Conservation (phyloP, 2,329 filamentous ascomycete species). For the Macrophomina pseudophaseolina region DNA sequence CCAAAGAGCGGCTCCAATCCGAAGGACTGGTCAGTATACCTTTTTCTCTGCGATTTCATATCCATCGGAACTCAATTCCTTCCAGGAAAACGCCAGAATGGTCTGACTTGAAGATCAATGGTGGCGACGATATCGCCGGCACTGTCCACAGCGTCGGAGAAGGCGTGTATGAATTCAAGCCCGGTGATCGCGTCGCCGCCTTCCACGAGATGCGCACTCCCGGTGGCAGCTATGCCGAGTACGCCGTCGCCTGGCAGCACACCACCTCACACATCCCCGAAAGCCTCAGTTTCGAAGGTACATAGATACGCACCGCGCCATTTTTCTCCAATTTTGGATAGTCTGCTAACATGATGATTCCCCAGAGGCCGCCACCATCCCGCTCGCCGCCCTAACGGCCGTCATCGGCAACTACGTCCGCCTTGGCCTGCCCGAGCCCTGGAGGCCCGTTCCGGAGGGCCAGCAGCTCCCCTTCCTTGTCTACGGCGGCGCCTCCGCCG, state of each 20-base stretch:
- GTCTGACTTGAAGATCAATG: slow-evolving; percentile 44
- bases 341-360: neutral
- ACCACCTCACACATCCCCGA: slow-evolving; percentile 63
- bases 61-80: slow-evolving; percentile 23
- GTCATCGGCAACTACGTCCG: slow-evolving; percentile 52
- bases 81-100: slow-evolving; percentile 37
- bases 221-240: slow-evolving; percentile 65
- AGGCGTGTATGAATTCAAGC: slow-evolving; percentile 62
- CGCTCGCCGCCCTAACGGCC: slow-evolving; percentile 53
- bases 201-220: slow-evolving; percentile 60
- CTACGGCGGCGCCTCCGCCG: slow-evolving; percentile 49
- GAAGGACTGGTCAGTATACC: slow-evolving; percentile 52
- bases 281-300: slow-evolving; percentile 58
- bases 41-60: slow-evolving; percentile 20
- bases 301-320: neutral
- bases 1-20: slow-evolving; percentile 45
- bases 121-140: slow-evolving; percentile 62
- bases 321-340: neutral
- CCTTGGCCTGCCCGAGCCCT: slow-evolving; percentile 51
- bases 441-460: slow-evolving; percentile 34
- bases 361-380: slow-evolving; percentile 51
- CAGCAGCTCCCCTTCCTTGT: slow-evolving; percentile 42
- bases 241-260: slow-evolving; percentile 60
- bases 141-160: slow-evolving; percentile 60
- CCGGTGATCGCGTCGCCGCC: slow-evolving; percentile 62